These are phyloP conservation scores for Sugiyamaella novakii DNA, from an alignment of 1,139 yeast genomes.

Conservation along the genomic window DNA sequence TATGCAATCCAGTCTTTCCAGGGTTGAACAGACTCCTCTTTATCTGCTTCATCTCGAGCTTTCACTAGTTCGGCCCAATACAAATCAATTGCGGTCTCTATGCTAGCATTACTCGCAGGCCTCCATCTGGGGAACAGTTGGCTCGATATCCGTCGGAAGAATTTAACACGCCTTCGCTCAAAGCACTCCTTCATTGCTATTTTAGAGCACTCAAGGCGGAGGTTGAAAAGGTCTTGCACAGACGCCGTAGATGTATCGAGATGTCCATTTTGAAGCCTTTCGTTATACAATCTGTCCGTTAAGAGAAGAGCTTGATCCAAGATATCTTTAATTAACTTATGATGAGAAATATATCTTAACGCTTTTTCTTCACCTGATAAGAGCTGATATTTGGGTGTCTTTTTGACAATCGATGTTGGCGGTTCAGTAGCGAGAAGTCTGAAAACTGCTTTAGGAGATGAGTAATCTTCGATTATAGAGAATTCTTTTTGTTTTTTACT, in stretches of 20 bases:
- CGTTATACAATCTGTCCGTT: not conserved
- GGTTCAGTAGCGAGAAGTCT: constrained; percentile 3
- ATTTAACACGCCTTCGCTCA: constrained; percentile 1
- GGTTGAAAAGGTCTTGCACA: not conserved
- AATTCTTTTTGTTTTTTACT: not conserved
- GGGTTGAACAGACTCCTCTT: not conserved
- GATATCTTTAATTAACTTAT: constrained; percentile 6
- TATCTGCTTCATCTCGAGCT: not conserved
- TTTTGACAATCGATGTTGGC: not conserved
- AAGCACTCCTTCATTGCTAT: not conserved
- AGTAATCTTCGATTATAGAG: too few relatives aligned
- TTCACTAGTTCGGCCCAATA: not conserved
- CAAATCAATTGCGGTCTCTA: not conserved
- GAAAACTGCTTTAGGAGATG: constrained; percentile 2
- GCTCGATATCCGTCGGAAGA: constrained; percentile 4
- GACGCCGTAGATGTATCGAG: not conserved
- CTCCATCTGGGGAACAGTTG: constrained; percentile 4
- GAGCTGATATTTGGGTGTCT: constrained; percentile 7
- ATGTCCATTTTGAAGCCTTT: not conserved
- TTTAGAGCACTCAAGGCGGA: constrained; percentile 6
- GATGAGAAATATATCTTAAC: constrained; percentile 5
- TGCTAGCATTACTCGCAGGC: not conserved
- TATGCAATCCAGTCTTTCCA: constrained; percentile 8
- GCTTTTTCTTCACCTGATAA: not conserved
- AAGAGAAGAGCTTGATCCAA: not conserved